Base-by-base conservation (phyloP, 176 grass and related monocot species). In the Phoenix roebelenii region DNA sequence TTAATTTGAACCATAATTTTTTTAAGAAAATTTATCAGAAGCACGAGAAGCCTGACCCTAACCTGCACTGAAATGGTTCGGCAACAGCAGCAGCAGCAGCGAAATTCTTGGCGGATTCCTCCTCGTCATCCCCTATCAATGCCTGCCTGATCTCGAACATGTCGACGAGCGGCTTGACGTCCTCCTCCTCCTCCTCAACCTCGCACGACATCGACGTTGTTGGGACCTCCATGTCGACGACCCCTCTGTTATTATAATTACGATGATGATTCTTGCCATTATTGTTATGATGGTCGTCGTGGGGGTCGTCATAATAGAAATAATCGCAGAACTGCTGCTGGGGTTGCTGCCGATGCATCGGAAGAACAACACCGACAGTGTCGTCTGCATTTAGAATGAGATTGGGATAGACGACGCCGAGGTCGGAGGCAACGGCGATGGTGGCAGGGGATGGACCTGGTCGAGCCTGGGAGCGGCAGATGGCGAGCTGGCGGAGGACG, bases 31-130 rank as follows among this genome's bases (percentile, higher is more conserved):
- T 0, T 29, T 25, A 58, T 79, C 54, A 62, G 51, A 75, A 25
- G 1, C 70, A 54, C 60, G 71, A 84, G 54, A 84, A 78, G 16
- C 75, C 70, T 79, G 79, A 75, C 7, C 66, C 82, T 79, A 72
- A 77, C 29, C 53, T 71, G 82, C 82, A 85, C 50, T 76, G 58
- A 2, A 73, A 85, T 0, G 82, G 76, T 14, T 84, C 81, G 1
- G 55, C 15, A 23, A 68, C 32, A 14, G 60, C 24, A 23, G 16
- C 60, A 25, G 52, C 52, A 49, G 16, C 60, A 25, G 52, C 52
- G 28, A 52, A 53, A 25, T 55, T 66, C 18, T 69, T 70, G 7
- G 24, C 70, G 7, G 19, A 22, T 20, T 51, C 19, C 9, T 70
- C 66, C 23, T 58, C 67, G 35, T 63, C 70, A 3, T 32, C 56